A percentile compares a stretch with the other conserved stretches of the same genome.
Evolutionary conservation across 345 rosid species (phyloP).

Genomic region (Odontarrhena argentea): DNA sequence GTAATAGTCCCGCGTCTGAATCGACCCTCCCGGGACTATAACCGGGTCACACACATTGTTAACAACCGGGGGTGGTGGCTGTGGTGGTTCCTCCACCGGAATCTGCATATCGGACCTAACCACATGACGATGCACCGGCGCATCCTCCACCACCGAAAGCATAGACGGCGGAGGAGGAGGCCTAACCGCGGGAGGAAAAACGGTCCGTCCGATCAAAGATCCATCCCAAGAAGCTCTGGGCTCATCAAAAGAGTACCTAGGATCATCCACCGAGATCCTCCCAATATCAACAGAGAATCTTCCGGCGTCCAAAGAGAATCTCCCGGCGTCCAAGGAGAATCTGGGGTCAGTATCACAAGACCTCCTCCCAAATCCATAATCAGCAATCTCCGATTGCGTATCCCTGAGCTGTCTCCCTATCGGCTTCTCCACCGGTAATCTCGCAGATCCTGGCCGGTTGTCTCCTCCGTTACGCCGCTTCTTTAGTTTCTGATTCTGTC

Average conservation of each 20-base stretch:
- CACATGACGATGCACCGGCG: constrained; percentile 61
- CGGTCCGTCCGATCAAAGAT: constrained; percentile 65
- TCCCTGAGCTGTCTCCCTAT: constrained; percentile 86
- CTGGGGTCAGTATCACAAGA: constrained; percentile 99
- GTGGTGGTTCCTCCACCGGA: constrained; percentile 75
- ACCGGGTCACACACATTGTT: constrained; percentile 35
- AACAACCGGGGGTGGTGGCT: neutral
- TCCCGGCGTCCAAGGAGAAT: constrained; percentile 73
- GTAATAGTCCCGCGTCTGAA: constrained; percentile 92
- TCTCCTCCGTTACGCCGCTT: constrained; percentile 59
- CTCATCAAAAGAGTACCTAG: constrained; percentile 89
- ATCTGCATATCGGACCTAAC: constrained; percentile 77
- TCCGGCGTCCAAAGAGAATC: constrained; percentile 63
- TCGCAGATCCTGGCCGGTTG: constrained; percentile 59
- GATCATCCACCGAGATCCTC: constrained; percentile 61
- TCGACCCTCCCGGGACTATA: constrained; percentile 82
- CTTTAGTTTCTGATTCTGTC: constrained; percentile 92
- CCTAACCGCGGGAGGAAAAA: constrained; percentile 30
- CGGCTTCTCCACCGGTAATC: constrained; percentile 95
- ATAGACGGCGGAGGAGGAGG: constrained; percentile 86
- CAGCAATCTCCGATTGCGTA: constrained; percentile 97
- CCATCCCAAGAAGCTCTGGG: constrained; percentile 99
- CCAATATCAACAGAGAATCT: constrained; percentile 48
- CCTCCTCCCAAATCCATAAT: constrained; percentile 89
- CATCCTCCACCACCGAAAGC: constrained; percentile 89